Conservation (phyloP, 345 rosid species). For the Citrus maxima region DNA sequence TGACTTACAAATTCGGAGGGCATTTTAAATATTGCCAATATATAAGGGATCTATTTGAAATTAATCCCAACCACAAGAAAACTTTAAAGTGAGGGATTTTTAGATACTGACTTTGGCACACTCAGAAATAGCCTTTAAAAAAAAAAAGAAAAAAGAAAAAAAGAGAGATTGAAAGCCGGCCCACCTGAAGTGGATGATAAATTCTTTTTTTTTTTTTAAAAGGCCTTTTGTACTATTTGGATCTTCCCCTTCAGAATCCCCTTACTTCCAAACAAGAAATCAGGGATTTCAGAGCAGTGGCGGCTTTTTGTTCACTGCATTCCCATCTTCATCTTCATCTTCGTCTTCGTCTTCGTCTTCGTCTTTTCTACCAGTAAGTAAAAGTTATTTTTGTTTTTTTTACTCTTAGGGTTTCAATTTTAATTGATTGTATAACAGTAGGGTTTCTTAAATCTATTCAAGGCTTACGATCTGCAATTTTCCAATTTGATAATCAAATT, state of each 20-base stretch:
- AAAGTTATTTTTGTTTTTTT: not conserved
- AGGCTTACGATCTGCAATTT: not conserved
- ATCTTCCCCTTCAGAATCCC: not conserved
- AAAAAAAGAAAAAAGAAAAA: too few species aligned
- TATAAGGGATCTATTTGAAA: not conserved
- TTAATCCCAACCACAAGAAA: not conserved
- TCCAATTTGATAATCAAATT: not conserved
- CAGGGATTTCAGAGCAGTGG: not conserved
- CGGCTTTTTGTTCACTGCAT: not conserved
- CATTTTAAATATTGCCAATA: not conserved
- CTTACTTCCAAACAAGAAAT: not conserved
- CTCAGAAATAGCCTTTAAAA: not conserved
- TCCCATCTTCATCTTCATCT: not conserved
- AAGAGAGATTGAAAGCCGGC: not conserved
- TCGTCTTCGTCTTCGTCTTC: not conserved
- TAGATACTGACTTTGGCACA: not conserved
- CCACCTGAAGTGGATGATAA: not conserved
- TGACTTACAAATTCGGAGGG: not conserved
- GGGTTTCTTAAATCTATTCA: not conserved
- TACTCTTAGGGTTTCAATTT: not conserved
- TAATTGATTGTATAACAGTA: not conserved
- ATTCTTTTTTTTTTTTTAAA: too few species aligned
- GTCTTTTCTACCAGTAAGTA: not conserved
- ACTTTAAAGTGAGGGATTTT: not conserved
- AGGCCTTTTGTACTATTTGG: not conserved